These are phyloP conservation scores for Suillus ampliporus DNA, from an alignment of 768 basidiomycete species.

Conservation along the genomic window DNA sequence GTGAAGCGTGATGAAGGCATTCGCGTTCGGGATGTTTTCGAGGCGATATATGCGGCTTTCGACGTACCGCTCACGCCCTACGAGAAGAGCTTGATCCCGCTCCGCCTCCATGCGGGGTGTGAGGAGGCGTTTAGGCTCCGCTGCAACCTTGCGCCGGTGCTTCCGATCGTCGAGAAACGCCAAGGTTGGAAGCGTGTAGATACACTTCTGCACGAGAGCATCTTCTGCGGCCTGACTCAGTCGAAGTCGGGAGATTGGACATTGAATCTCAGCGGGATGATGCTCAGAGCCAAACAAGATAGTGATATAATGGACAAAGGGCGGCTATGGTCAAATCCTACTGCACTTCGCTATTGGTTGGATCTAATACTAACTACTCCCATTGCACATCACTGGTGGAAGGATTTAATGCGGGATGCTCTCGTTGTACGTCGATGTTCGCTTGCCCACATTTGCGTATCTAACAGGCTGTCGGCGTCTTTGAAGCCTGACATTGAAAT, in stretches of 20 bases:
- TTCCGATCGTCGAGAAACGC: conserved; percentile 45
- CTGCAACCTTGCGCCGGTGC: conserved; percentile 48
- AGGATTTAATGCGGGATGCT: not conserved
- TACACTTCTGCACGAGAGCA: conserved; percentile 52
- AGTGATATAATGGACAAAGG: not conserved
- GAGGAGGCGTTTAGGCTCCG: conserved; percentile 50
- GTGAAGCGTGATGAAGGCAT: conserved; percentile 51
- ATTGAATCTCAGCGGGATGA: conserved; percentile 31
- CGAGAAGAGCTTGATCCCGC: conserved; percentile 44
- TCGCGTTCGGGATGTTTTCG: conserved; percentile 62
- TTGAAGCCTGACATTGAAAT: not conserved
- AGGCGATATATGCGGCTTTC: conserved; percentile 59
- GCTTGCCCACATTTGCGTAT: not conserved
- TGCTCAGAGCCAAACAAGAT: not conserved
- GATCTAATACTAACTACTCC: no score
- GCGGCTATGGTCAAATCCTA: no score
- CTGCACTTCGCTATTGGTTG: no score
- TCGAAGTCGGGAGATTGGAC: conserved; percentile 42
- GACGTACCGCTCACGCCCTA: conserved; percentile 48
- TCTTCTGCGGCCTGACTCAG: conserved; percentile 58
- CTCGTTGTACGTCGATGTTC: not conserved
- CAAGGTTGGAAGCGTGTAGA: conserved; percentile 64
- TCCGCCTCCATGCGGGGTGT: conserved; percentile 35
- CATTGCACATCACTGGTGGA: not conserved
- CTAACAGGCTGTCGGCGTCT: not conserved